Conservation (phyloP, 2,329 filamentous ascomycete genomes). For the Monilinia vaccinii-corymbosi region DNA sequence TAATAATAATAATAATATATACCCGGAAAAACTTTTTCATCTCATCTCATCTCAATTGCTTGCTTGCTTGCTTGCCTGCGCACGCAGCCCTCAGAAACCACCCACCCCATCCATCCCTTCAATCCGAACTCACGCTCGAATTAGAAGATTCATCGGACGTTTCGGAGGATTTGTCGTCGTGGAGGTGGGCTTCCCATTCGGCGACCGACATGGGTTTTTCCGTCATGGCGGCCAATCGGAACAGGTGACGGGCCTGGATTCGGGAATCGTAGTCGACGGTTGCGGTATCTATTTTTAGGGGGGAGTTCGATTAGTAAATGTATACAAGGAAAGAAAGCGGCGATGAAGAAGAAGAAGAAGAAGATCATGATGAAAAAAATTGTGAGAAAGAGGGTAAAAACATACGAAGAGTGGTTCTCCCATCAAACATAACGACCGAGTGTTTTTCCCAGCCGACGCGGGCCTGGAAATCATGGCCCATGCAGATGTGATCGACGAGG, state of each 20-base stretch:
- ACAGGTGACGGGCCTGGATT: slow-evolving; percentile 39
- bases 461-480: slow-evolving; percentile 59
- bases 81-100: too few relatives aligned
- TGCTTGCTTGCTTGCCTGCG: too few relatives aligned
- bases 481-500: slow-evolving; percentile 57
- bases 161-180: slow-evolving; percentile 7
- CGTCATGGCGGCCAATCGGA: slow-evolving; percentile 40
- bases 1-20: too few relatives aligned
- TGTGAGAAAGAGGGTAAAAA: slow-evolving; percentile 3
- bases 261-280: slow-evolving; percentile 41
- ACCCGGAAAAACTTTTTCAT: neutral
- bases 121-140: slow-evolving; percentile 9
- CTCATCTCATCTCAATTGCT: slow-evolving; percentile 5
- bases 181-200: slow-evolving; percentile 13
- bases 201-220: slow-evolving; percentile 39
- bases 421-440: slow-evolving; percentile 43
- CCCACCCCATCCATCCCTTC: too few relatives aligned
- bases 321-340: too few relatives aligned
- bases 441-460: slow-evolving; percentile 55
- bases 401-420: slow-evolving; percentile 38
- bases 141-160: slow-evolving; percentile 2
- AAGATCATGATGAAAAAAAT: neutral
- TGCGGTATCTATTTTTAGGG: slow-evolving; percentile 34
- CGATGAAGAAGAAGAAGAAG: too few relatives aligned
- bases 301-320: neutral